Base-by-base conservation (phyloP, 2,329 filamentous ascomycete species). In the Cercospora sojina region DNA sequence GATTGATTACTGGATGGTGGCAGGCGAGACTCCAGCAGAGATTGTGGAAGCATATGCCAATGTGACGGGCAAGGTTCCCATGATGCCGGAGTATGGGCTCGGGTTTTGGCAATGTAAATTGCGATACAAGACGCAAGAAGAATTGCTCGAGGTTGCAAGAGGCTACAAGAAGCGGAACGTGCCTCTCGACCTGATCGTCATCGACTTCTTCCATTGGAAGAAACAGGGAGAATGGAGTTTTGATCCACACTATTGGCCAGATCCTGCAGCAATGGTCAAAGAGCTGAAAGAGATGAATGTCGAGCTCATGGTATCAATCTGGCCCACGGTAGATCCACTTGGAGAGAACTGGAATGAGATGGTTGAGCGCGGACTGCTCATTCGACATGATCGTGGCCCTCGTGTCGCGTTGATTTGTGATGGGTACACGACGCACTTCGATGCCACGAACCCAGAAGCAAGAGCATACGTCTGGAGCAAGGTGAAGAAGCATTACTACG, bases 91-190 rank as follows among this genome's bases (percentile, higher is more conserved):
- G 70, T 89, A 88, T 70, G 87, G 87, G 0, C 80, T 90, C 0
- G 88, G 88, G 0, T 90, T 90, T 73, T 90, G 87, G 87, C 88
- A 90, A 73, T 89, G 86, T 76, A 90, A 88, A 75, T 78, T 90
- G 10, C 81, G 87, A 1, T 90, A 90, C 70, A 85, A 87, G 75
- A 89, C 85, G 0, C 88, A 90, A 71, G 86, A 89, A 18, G 87
- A 90, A 73, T 73, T 89, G 0, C 79, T 90, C 0, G 75, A 79
- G 5, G 83, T 90, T 0, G 88, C 87, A 0, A 76, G 87, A 5
- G 87, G 89, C 72, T 87, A 90, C 68, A 83, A 82, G 60, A 77
- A 78, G 32, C 79, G 86, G 1, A 73, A 84, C 0, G 74, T 90
- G 16, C 87, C 87, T 0, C 79, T 90, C 18, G 86, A 89, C 72